Evolutionary conservation across 192 early-diverging fungal genomes (phyloP).

Genomic region (Coemansia sp.): DNA sequence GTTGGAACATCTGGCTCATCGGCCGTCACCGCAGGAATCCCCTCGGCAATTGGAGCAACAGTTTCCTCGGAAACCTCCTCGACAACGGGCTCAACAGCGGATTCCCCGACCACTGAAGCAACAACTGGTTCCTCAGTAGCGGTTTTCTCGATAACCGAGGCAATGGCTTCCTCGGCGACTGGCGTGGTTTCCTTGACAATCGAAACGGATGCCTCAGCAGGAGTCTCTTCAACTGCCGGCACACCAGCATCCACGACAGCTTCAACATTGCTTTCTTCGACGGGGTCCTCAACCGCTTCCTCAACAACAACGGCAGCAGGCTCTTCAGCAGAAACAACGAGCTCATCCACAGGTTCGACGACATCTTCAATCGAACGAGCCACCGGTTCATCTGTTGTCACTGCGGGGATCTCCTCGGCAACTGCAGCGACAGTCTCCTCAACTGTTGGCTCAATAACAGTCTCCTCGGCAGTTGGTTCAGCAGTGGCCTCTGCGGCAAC

Average conservation of each 20-base stretch:
- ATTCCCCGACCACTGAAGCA: neutral
- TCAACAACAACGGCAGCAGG: too few species aligned
- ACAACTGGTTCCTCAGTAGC: neutral
- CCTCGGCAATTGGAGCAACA: neutral
- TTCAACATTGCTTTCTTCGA: neutral
- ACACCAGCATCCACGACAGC: neutral
- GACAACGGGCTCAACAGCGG: neutral
- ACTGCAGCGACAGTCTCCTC: neutral
- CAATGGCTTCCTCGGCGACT: neutral
- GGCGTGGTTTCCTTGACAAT: neutral
- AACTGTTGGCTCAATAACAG: neutral
- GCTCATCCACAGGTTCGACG: neutral
- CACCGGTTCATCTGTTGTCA: neutral
- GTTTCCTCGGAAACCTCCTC: neutral
- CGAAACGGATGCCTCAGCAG: neutral
- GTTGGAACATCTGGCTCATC: neutral
- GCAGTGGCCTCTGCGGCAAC: neutral
- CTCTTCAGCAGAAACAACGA: slow-evolving; percentile 1
- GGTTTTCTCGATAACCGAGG: neutral
- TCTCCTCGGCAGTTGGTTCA: neutral
- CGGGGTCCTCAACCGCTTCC: too few species aligned
- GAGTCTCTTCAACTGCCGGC: neutral
- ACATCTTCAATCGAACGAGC: slow-evolving; percentile 2
- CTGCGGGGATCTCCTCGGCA: neutral
- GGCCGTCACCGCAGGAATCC: neutral